These are phyloP conservation scores for Ormosia emarginata DNA, from an alignment of 306 rosid genomes.

Conservation along the genomic window DNA sequence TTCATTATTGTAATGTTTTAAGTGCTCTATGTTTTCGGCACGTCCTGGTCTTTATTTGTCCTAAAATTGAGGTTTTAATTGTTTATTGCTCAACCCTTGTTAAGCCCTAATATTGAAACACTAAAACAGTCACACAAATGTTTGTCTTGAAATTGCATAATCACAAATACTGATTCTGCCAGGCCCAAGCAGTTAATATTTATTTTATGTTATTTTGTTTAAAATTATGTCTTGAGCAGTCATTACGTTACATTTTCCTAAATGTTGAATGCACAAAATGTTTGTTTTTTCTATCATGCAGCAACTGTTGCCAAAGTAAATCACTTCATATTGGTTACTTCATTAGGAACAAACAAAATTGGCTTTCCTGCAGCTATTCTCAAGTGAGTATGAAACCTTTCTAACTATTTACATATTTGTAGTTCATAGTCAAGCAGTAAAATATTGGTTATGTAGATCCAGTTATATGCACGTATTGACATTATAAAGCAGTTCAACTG, in stretches of 20 bases:
- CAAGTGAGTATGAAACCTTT: constrained; percentile 59
- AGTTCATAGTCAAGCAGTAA: neutral
- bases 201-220: neutral
- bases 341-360: constrained; percentile 89
- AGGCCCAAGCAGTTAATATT: neutral
- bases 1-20: neutral
- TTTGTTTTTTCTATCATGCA: constrained; percentile 35
- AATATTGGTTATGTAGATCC: neutral
- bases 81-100: neutral
- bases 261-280: constrained; percentile 8
- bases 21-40: neutral
- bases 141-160: neutral
- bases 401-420: constrained; percentile 14
- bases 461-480: neutral
- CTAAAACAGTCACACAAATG: neutral
- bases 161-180: neutral
- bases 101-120: neutral
- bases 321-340: constrained; percentile 85
- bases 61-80: neutral
- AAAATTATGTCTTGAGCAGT: neutral
- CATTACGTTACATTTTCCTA: neutral
- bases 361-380: constrained; percentile 98
- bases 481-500: constrained; percentile 16
- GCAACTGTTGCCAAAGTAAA: constrained; percentile 72
- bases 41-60: neutral